Conservation (phyloP, 2,329 filamentous ascomycete species). For the Fusarium metavorans region DNA sequence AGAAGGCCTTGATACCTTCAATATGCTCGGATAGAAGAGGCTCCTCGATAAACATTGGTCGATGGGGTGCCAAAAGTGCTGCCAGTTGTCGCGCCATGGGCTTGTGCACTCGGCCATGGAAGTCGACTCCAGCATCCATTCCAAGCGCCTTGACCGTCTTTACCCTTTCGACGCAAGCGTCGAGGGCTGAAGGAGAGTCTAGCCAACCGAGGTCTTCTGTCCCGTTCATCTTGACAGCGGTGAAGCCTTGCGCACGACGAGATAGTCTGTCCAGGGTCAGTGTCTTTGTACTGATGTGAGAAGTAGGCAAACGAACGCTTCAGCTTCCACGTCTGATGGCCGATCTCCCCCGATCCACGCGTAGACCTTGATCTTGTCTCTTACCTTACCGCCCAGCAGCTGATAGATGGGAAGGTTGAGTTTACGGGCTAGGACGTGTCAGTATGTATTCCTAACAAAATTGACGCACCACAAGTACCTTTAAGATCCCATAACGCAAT, state of each 20-base stretch:
- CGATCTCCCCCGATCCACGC: conserved; percentile 84
- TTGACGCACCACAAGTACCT: conserved; percentile 45
- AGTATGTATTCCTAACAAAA: accelerated
- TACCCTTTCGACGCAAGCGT: conserved; percentile 74
- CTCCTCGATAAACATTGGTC: conserved; percentile 82
- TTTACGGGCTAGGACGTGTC: conserved; percentile 52
- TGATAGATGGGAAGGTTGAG: conserved; percentile 77
- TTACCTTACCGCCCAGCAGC: conserved; percentile 79
- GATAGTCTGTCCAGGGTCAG: conserved; percentile 53
- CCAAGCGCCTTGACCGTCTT: conserved; percentile 76
- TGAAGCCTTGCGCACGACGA: conserved; percentile 72
- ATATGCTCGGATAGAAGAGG: conserved; percentile 77
- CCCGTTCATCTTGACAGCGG: conserved; percentile 81
- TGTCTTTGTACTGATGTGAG: accelerated
- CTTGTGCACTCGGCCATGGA: conserved; percentile 81
- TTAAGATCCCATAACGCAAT: conserved; percentile 87
- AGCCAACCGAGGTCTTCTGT: conserved; percentile 83
- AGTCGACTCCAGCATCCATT: conserved; percentile 80
- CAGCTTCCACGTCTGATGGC: conserved; percentile 72
- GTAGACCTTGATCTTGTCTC: conserved; percentile 78
- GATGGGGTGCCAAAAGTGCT: conserved; percentile 73
- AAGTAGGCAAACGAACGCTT: conserved; percentile 62
- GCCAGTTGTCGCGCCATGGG: conserved; percentile 86
- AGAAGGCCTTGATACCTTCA: conserved; percentile 66
- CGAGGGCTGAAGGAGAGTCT: conserved; percentile 74